phyloP scores from a whole-genome alignment of 2,329 filamentous ascomycete genomes.

The Stagonosporopsis rhizophila region DNA sequence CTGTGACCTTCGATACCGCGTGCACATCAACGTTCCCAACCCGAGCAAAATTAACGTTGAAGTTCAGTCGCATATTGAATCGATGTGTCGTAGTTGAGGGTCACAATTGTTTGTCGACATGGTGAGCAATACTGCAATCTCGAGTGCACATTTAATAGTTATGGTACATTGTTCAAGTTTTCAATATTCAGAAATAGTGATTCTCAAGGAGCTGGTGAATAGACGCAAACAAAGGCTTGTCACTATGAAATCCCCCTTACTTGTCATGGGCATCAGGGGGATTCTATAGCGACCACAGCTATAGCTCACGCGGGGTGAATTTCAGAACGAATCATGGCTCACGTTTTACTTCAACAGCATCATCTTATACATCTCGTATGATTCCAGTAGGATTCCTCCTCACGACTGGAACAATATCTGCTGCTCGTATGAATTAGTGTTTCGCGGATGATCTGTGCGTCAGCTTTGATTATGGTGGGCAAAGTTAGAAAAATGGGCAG shows the following conservation, averaged over 20 bases:
- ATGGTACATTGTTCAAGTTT: neutral
- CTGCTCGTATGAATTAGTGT: neutral
- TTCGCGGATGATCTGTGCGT: neutral
- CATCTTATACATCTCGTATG: neutral
- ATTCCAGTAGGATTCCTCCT: too few relatives aligned
- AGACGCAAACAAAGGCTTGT: neutral
- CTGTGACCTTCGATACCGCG: conserved; percentile 16
- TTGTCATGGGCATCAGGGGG: neutral
- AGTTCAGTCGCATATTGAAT: neutral
- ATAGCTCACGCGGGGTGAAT: neutral
- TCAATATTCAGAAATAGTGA: neutral
- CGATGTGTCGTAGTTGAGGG: neutral
- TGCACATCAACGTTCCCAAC: conserved; percentile 22
- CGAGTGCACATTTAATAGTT: neutral
- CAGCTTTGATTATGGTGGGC: neutral
- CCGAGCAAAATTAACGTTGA: neutral
- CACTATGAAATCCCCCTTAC: neutral
- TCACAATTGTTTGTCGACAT: neutral
- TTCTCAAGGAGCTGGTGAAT: neutral
- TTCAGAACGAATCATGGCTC: too few relatives aligned
- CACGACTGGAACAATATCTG: neutral
- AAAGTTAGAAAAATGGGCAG: neutral
- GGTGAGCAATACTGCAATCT: too few relatives aligned
- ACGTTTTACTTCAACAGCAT: neutral
- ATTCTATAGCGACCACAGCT: neutral